Evolutionary conservation across 2,329 filamentous ascomycete species (phyloP), one percentile per base, ranked within the genome.

Genomic region (Seiridium unicorne): DNA sequence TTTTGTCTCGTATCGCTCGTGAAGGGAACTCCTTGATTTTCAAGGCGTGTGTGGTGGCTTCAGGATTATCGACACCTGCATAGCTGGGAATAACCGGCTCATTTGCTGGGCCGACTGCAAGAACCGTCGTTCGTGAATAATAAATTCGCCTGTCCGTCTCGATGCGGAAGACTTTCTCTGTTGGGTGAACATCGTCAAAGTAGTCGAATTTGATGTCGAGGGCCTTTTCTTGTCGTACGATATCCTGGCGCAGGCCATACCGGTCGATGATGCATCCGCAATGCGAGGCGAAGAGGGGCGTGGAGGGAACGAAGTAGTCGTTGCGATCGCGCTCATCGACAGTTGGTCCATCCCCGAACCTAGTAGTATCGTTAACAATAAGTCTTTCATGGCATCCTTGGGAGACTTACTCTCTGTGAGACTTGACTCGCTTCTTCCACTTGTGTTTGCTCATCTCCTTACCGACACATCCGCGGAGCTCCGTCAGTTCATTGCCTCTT

Each of bases 391-490:
- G 2, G 59, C 9, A 36, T 32, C 2, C 18, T 13, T 13, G 7
- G 48, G n/a, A 42, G 49, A 66, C 73, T 74, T 62, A 80, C 79
- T 79, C 80, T 70, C 76, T 76, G 57, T 79, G 77, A 58, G 44
- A 68, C 64, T 62, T 74, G 61, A 74, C 66, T 63, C 74, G 76
- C 72, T 86, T 85, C 79, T 92, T 92, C 77, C 88, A 89, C 60
- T 85, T 83, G 72, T 94, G 89, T 75, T 94, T 94, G 76, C 89
- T 93, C 60, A 93, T 73, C 68, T 93, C 90, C 68, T 89, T 92
- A 0, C 91, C 91, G 0, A 93, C 90, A 63, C 90, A 92, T 3
- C 89, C 88, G 0, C 82, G 77, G 53, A 94, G 88, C 73, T 93
- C 89, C 51, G 84, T 78, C 7, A 93, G 73, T 67, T 94, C 89